phyloP scores from a whole-genome alignment of 164 flowering plant species.

The Piper betle region DNA sequence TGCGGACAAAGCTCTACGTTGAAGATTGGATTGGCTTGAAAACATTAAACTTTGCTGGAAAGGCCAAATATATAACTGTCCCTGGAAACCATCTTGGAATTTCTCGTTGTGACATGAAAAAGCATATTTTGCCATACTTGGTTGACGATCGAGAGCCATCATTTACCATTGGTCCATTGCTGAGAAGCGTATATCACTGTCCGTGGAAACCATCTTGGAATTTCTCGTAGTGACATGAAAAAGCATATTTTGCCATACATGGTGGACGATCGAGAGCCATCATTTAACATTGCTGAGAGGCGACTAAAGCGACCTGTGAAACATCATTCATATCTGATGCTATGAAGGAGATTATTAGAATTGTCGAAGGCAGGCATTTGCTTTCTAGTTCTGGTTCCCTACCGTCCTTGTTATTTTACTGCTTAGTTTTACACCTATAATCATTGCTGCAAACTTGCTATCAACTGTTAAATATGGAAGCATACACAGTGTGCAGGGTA shows the following conservation, averaged over 20 bases:
- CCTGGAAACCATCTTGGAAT: slow-evolving; percentile 66
- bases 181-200: slow-evolving; percentile 27
- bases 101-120: slow-evolving; percentile 40
- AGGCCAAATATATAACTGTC: slow-evolving; percentile 47
- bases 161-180: background rate
- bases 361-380: background rate
- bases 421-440: too few relatives aligned
- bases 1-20: slow-evolving; percentile 63
- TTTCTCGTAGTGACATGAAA: slow-evolving; percentile 43
- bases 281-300: background rate
- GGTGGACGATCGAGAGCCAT: slow-evolving; percentile 7
- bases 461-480: too few relatives aligned
- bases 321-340: background rate
- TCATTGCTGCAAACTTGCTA: too few relatives aligned
- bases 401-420: background rate
- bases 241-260: slow-evolving; percentile 60
- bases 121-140: slow-evolving; percentile 57
- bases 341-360: background rate
- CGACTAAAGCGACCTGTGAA: background rate
- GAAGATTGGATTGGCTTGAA: slow-evolving; percentile 91
- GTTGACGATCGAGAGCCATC: slow-evolving; percentile 4
- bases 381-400: background rate
- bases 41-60: slow-evolving; percentile 64
- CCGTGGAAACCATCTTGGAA: slow-evolving; percentile 59
- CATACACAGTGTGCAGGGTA: too few relatives aligned